A percentile compares a stretch with the other conserved stretches of the same genome.
Conservation (phyloP, 352 stramenopile species). For the Thraustochytrium sp. region DNA sequence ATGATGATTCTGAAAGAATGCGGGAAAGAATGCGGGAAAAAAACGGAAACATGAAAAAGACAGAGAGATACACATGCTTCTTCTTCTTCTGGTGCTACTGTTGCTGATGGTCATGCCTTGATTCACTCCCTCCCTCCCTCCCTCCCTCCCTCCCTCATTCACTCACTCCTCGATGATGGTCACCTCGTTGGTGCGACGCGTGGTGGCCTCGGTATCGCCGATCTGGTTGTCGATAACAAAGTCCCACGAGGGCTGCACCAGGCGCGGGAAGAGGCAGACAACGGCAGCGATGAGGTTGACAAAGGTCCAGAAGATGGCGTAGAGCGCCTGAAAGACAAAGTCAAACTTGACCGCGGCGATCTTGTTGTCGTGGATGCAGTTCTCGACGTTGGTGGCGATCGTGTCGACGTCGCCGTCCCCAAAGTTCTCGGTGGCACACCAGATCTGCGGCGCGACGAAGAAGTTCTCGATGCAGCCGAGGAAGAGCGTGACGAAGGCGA, state of each 20-base stretch:
- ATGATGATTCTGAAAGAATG: too few relatives aligned
- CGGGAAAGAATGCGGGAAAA: too few relatives aligned
- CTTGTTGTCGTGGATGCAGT: neutral
- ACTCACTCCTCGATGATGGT: neutral
- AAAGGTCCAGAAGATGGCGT: neutral
- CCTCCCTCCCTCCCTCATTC: too few relatives aligned
- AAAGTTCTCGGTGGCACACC: neutral
- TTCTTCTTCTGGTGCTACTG: neutral
- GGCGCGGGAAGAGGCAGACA: neutral
- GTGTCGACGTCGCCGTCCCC: neutral
- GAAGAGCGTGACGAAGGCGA: neutral
- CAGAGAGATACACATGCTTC: neutral
- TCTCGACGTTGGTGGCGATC: neutral
- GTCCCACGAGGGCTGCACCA: slow-evolving; percentile 9
- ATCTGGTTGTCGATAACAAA: slow-evolving; percentile 31
- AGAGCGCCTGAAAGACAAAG: neutral
- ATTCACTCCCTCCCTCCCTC: too few relatives aligned
- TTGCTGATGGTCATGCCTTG: too few relatives aligned
- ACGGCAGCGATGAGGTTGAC: slow-evolving; percentile 1
- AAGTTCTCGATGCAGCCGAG: neutral
- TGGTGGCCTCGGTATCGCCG: slow-evolving; percentile 18
- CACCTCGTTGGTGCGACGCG: neutral
- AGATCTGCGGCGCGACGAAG: neutral
- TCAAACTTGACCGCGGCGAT: neutral
- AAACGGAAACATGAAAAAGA: neutral